Evolutionary conservation across 2,329 filamentous ascomycete species (phyloP).

Genomic region (Monosporascus sp.): DNA sequence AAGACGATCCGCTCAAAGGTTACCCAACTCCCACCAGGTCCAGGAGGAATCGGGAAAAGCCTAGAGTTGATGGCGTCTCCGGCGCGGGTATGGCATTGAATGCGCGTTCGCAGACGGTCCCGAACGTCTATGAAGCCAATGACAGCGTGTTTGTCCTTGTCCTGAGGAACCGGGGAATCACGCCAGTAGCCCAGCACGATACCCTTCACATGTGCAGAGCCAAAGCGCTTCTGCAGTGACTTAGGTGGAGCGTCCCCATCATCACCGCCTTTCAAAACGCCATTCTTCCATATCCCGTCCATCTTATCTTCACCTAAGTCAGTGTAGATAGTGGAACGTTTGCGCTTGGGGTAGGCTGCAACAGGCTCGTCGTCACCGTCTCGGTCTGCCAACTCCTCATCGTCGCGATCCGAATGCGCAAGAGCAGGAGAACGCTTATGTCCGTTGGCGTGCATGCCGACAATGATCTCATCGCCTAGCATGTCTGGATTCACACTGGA

Average conservation of each 20-base stretch:
- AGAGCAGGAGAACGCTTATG: conserved; percentile 31
- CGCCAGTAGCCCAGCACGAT: conserved; percentile 56
- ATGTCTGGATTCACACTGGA: conserved; percentile 36
- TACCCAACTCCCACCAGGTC: conserved; percentile 59
- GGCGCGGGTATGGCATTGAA: conserved; percentile 44
- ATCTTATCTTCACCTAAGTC: conserved; percentile 45
- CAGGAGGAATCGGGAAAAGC: conserved; percentile 46
- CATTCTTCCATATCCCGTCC: conserved; percentile 21
- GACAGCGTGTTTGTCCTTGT: conserved; percentile 50
- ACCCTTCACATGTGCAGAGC: conserved; percentile 34
- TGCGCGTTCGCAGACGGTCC: conserved; percentile 55
- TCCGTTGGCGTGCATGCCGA: conserved; percentile 38
- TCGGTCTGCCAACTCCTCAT: conserved; percentile 38
- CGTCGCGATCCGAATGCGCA: conserved; percentile 33
- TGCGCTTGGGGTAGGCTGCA: conserved; percentile 49
- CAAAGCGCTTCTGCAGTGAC: conserved; percentile 24
- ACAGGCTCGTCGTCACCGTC: conserved; percentile 32
- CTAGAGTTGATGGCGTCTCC: conserved; percentile 41
- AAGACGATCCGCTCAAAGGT: conserved; percentile 58
- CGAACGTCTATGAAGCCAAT: conserved; percentile 59
- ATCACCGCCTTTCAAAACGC: conserved; percentile 25
- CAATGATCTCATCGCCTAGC: conserved; percentile 49
- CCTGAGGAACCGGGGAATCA: conserved; percentile 46
- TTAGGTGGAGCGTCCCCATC: conserved; percentile 18
- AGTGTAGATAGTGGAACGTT: conserved; percentile 45